These are phyloP conservation scores for Hypoxylon sp. DNA, from an alignment of 2,329 filamentous ascomycete genomes.

Conservation along the genomic window DNA sequence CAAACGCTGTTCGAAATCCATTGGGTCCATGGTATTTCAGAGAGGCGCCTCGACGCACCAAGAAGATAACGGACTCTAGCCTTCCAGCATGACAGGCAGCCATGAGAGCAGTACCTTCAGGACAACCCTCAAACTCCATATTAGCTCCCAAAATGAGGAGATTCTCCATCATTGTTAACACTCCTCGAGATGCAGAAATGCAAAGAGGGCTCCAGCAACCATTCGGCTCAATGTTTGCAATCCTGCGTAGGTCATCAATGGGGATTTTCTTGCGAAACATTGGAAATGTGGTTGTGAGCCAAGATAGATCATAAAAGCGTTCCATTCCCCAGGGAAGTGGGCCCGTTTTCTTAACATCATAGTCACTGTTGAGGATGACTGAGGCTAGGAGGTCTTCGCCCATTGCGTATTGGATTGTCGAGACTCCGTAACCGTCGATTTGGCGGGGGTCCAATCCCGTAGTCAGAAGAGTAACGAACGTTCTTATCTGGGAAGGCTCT, in stretches of 20 bases:
- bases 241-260: not conserved
- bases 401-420: slow-evolving; percentile 7
- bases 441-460: not conserved
- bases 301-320: not conserved
- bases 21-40: slow-evolving; percentile 14
- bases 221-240: slow-evolving; percentile 25
- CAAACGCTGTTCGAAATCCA: slow-evolving; percentile 24
- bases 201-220: slow-evolving; percentile 24
- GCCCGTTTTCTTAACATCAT: not conserved
- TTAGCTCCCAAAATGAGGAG: slow-evolving; percentile 19
- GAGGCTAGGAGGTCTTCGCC: not conserved
- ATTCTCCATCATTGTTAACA: not conserved
- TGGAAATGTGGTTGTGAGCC: not conserved
- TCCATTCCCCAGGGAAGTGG: slow-evolving; percentile 4
- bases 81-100: slow-evolving; percentile 15
- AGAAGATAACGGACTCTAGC: slow-evolving; percentile 15
- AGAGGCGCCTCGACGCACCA: slow-evolving; percentile 24
- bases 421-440: not conserved
- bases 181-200: not conserved
- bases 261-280: slow-evolving; percentile 11
- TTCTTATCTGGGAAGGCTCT: too few relatives aligned
- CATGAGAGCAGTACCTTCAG: slow-evolving; percentile 32
- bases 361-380: slow-evolving; percentile 7
- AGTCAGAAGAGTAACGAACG: slow-evolving; percentile 1
- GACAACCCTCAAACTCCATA: slow-evolving; percentile 24